Conservation (phyloP, 1,284 basidiomycete species). For the Trametes pubescens region DNA sequence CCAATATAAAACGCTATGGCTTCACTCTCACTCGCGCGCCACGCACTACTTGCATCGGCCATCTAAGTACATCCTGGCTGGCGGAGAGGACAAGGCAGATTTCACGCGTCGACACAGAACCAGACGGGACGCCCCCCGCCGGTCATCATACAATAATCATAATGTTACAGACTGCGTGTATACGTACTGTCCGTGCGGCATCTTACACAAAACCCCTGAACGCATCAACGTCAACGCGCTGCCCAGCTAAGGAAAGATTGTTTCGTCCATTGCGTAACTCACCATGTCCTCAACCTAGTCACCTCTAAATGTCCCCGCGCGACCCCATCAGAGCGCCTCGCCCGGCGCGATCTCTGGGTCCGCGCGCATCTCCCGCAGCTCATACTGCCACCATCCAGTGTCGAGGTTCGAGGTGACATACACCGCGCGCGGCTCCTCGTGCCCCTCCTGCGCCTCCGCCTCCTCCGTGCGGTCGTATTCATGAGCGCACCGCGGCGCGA, state of each 20-base stretch:
- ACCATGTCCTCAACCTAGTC: not conserved
- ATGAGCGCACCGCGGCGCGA: conserved; percentile 16
- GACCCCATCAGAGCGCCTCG: conserved; percentile 5
- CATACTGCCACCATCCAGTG: conserved; percentile 32
- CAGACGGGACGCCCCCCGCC: not conserved
- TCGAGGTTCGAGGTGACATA: conserved; percentile 22
- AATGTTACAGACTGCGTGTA: not conserved
- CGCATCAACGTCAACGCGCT: not conserved
- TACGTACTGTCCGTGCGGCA: not conserved
- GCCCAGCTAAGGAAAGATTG: not conserved
- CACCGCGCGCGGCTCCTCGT: conserved; percentile 12
- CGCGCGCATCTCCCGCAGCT: conserved; percentile 33
- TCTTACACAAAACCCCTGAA: not conserved
- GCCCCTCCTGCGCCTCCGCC: conserved; percentile 3
- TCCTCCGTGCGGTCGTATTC: conserved; percentile 14
- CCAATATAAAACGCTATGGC: no score
- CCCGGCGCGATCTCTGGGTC: conserved; percentile 13
- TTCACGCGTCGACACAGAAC: not conserved
- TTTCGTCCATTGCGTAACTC: not conserved
- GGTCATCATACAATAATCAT: not conserved
- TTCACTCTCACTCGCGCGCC: no score
- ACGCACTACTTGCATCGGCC: no score
- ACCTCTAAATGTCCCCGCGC: not conserved
- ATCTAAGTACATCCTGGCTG: no score
- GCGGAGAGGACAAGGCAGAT: no score